phyloP scores from a whole-genome alignment of 345 rosid genomes.

The Toxicodendron radicans region DNA sequence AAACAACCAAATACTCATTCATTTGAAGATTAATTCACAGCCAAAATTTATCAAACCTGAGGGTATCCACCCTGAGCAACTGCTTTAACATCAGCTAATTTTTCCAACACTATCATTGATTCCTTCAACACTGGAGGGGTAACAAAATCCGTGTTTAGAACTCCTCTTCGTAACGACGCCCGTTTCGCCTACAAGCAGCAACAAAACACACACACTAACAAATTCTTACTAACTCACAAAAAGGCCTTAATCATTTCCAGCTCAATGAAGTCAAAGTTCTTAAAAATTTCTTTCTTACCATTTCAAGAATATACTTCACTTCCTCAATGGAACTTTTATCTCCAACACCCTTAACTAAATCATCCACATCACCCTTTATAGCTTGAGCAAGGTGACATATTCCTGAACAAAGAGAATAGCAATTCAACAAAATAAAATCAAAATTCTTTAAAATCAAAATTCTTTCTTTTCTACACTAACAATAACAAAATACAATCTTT shows the following conservation, averaged over 20 bases:
- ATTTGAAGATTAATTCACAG: not conserved
- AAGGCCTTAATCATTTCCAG: not conserved
- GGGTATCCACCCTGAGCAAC: constrained; percentile 92
- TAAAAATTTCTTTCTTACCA: constrained; percentile 40
- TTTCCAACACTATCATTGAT: constrained; percentile 55
- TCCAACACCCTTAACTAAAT: constrained; percentile 53
- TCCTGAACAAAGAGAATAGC: constrained; percentile 29
- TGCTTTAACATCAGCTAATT: constrained; percentile 64
- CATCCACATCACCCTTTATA: constrained; percentile 57
- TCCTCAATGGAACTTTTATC: constrained; percentile 62
- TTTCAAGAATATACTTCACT: constrained; percentile 73
- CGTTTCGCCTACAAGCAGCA: constrained; percentile 55
- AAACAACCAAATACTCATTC: not conserved
- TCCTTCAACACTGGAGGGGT: constrained; percentile 82
- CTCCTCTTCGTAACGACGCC: constrained; percentile 65
- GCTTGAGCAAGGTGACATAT: constrained; percentile 62
- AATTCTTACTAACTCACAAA: constrained; percentile 1
- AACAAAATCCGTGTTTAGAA: constrained; percentile 73
- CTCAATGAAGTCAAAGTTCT: not conserved
- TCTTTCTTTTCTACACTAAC: not conserved
- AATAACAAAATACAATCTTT: not conserved
- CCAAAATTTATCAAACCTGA: constrained; percentile 45
- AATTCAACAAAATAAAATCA: constrained; percentile 11
- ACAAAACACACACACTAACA: not conserved
- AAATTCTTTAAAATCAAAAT: constrained; percentile 10